phyloP scores from a whole-genome alignment of 2,329 filamentous ascomycete genomes.

The Rhexocercosporidium sp. region DNA sequence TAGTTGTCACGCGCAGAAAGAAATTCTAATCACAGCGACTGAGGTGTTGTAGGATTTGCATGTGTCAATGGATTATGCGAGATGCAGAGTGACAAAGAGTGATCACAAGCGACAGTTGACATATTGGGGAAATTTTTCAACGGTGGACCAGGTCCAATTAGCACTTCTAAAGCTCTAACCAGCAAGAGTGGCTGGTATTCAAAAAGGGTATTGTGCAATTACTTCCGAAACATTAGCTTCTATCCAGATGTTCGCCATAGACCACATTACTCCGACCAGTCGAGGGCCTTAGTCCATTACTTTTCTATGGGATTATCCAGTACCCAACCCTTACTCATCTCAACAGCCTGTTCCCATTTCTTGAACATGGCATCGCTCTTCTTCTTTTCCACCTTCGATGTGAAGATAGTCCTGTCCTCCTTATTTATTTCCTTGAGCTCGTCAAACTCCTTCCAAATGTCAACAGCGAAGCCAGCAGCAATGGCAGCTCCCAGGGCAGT shows the following conservation, averaged over 20 bases:
- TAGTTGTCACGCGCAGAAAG: constrained; percentile 12
- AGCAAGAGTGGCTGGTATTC: neutral
- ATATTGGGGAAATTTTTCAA: too few relatives aligned
- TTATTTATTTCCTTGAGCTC: constrained; percentile 75
- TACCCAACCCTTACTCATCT: constrained; percentile 79
- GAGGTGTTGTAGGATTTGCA: constrained; percentile 3
- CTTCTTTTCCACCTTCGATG: constrained; percentile 64
- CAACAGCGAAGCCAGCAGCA: constrained; percentile 78
- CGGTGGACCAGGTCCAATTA: neutral
- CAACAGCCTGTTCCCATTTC: constrained; percentile 77
- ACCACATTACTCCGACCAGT: neutral
- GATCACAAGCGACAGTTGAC: constrained; percentile 11
- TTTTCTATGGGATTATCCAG: constrained; percentile 17
- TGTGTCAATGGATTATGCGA: constrained; percentile 11
- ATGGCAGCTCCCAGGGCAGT: constrained; percentile 83
- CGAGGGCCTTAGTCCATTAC: neutral
- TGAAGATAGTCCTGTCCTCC: constrained; percentile 71
- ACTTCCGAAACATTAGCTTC: neutral
- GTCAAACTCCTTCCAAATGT: constrained; percentile 74
- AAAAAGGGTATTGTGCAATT: constrained; percentile 4
- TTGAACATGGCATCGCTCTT: constrained; percentile 68
- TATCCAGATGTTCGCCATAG: neutral
- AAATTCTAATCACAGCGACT: neutral
- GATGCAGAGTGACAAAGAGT: neutral
- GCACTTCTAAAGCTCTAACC: neutral